Conservation (phyloP, 768 basidiomycete species). For the Lactarius vividus region DNA sequence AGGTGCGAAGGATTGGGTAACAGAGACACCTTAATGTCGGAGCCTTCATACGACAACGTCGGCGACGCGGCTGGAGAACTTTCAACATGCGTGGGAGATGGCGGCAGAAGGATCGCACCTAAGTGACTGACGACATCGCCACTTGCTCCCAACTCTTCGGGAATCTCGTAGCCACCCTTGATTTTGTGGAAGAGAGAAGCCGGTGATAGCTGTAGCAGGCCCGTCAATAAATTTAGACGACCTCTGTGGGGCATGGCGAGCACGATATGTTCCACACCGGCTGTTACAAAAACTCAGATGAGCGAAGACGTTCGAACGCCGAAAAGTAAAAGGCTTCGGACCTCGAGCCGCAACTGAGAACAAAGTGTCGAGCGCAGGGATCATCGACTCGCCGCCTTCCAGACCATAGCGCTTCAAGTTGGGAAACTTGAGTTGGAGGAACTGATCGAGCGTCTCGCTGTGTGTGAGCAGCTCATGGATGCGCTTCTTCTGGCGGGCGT, state of each 20-base stretch:
- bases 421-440: slow-evolving; percentile 84
- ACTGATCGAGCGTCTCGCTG: slow-evolving; percentile 82
- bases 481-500: slow-evolving; percentile 44
- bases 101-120: slow-evolving; percentile 39
- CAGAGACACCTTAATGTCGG: slow-evolving; percentile 65
- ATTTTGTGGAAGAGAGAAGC: slow-evolving; percentile 83
- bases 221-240: slow-evolving; percentile 80
- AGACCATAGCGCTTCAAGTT: slow-evolving; percentile 85
- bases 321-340: slow-evolving; percentile 30
- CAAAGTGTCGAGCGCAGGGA: slow-evolving; percentile 78
- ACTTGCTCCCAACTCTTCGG: slow-evolving; percentile 61
- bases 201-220: slow-evolving; percentile 64
- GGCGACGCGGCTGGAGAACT: slow-evolving; percentile 57
- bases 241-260: slow-evolving; percentile 89
- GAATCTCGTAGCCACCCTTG: slow-evolving; percentile 70
- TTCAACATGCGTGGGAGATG: slow-evolving; percentile 1
- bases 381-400: slow-evolving; percentile 93
- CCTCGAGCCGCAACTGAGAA: slow-evolving; percentile 66
- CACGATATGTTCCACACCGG: slow-evolving; percentile 67
- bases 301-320: not conserved
- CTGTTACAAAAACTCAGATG: slow-evolving; percentile 33
- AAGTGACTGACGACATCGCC: slow-evolving; percentile 91
- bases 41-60: slow-evolving; percentile 53
- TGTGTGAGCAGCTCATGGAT: slow-evolving; percentile 67
- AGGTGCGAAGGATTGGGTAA: slow-evolving; percentile 80